Conservation (phyloP, 2,329 filamentous ascomycete species). For the Aspergillus flavus region DNA sequence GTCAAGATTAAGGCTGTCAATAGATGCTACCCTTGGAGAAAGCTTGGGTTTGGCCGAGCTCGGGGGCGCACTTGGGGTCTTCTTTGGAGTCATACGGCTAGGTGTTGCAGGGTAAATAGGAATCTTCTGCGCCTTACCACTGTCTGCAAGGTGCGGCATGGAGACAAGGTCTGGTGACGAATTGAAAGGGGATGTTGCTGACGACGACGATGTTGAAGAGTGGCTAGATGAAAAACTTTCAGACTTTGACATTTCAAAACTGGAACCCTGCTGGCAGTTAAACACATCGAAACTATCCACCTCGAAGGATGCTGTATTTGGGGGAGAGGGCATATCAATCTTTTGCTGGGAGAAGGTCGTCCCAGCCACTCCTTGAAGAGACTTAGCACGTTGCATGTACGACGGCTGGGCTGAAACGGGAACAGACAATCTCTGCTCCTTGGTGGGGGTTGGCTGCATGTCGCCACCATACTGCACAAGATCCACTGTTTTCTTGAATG, state of each 20-base stretch:
- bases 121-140: slow-evolving; percentile 29
- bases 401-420: slow-evolving; percentile 36
- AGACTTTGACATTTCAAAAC: slow-evolving; percentile 31
- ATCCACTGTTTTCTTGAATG: slow-evolving; percentile 48
- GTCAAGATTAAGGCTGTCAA: slow-evolving; percentile 54
- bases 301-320: slow-evolving; percentile 54
- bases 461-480: slow-evolving; percentile 42
- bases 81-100: slow-evolving; percentile 24
- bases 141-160: slow-evolving; percentile 33
- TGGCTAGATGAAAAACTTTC: slow-evolving; percentile 45
- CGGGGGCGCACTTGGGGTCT: slow-evolving; percentile 20
- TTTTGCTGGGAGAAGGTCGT: slow-evolving; percentile 40
- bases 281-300: slow-evolving; percentile 52
- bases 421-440: slow-evolving; percentile 36
- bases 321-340: slow-evolving; percentile 58
- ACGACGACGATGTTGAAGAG: slow-evolving; percentile 35
- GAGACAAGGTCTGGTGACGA: slow-evolving; percentile 58
- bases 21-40: slow-evolving; percentile 48
- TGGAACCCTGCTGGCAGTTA: slow-evolving; percentile 54
- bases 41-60: slow-evolving; percentile 37
- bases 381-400: slow-evolving; percentile 50
- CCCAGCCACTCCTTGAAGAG: slow-evolving; percentile 48
- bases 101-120: slow-evolving; percentile 34
- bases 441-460: slow-evolving; percentile 43
- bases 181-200: slow-evolving; percentile 53